Evolutionary conservation across 1,284 basidiomycete genomes (phyloP), one percentile per base, ranked within the genome.

Genomic region (Cyathus olla): DNA sequence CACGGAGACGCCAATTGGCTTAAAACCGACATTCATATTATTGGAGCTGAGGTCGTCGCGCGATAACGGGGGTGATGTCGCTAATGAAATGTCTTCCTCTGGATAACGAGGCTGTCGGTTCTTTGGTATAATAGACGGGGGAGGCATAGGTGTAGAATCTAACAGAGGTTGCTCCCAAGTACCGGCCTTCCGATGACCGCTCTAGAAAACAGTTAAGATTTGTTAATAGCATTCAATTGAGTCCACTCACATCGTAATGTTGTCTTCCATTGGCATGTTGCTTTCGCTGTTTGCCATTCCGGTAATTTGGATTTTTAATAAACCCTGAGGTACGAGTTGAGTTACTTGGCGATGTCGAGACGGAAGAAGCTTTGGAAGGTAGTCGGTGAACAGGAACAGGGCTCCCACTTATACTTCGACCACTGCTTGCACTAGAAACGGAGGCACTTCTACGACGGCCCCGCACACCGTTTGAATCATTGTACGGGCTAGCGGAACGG

Each of bases 381-480:
- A 92, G 77, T 44, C 91, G 85, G 73, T 93, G 91, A 48, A 90
- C 83, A 13, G 87, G 85, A 31, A 83, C 79, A 48, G 80, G 83
- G 35, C 81, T 79, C 29, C 71, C 71, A 65, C 87, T 89, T 9
- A 79, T 78, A 67, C 87, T 90, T 53, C 87, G 78, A 62, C 84
- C 87, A 49, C 83, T 82, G 62, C 85, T 87, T 50, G 79, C 69
- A 56, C 82, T 89, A 31, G 84, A 83, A 46, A 77, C 80, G 11
- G 88, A 89, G 4, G 81, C 55, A 64, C 86, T 88, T 65, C 81
- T 76, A 57, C 77, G 76, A 56, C 82, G 74, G 49, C 57, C 65
- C 59, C 60, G 69, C 27, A 57, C 72, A 58, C 65, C 62, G n/a
- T 59, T 54, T 55, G 70, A 69, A 59, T 75, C 78, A 39, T 69